Conservation (phyloP, 225 moss, liverwort and hornwort genomes). For the Climacium dendroides region DNA sequence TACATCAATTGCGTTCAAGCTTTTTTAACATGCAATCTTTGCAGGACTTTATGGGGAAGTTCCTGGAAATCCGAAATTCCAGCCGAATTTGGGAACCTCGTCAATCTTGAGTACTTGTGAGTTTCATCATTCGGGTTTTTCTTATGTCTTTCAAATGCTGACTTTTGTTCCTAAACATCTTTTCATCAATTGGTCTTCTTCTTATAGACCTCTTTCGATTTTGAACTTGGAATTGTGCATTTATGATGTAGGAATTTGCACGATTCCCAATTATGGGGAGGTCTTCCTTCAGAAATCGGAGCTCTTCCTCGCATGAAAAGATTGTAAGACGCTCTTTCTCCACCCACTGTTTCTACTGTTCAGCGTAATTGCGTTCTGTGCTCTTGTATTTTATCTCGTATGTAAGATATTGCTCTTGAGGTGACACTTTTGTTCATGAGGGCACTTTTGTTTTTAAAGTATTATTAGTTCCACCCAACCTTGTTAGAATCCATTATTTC, state of each 20-base stretch:
- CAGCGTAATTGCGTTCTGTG: not conserved
- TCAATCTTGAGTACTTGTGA: constrained; percentile 28
- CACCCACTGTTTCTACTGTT: not conserved
- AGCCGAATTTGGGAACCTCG: constrained; percentile 9
- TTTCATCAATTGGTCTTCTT: not conserved
- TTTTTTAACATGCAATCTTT: not conserved
- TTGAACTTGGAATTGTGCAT: not conserved
- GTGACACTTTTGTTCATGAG: not conserved
- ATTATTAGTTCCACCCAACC: not conserved
- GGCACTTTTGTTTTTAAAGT: not conserved
- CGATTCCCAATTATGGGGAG: constrained; percentile 17
- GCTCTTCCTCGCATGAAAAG: not conserved
- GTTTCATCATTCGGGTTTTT: not conserved
- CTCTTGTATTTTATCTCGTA: not conserved
- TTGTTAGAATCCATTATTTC: too few species aligned
- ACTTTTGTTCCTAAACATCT: not conserved
- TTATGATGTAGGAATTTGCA: constrained; percentile 7
- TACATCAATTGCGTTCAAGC: not conserved
- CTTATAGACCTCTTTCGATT: not conserved
- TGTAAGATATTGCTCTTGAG: not conserved
- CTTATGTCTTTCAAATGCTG: not conserved
- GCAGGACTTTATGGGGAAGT: constrained; percentile 25
- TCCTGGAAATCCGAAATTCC: constrained; percentile 8
- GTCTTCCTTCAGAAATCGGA: constrained; percentile 16
- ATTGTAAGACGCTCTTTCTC: constrained; percentile 3